Conservation (phyloP, 225 moss, liverwort and hornwort species). For the Marchantia paleacea region DNA sequence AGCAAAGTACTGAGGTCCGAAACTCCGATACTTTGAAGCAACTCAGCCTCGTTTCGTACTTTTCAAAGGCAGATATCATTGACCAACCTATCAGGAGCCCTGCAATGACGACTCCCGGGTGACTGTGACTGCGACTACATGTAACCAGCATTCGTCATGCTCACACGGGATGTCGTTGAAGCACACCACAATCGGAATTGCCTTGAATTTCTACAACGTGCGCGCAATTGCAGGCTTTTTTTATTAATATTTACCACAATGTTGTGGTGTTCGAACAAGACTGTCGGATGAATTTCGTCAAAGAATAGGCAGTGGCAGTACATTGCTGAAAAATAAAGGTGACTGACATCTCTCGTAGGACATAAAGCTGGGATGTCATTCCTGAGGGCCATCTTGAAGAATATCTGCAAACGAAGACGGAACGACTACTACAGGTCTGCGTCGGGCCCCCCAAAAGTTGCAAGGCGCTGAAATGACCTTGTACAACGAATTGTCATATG, state of each 20-base stretch:
- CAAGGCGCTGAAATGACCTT: not conserved
- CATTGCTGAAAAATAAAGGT: not conserved
- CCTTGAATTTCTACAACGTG: not conserved
- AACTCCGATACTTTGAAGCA: not conserved
- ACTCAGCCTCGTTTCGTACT: not conserved
- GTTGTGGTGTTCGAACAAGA: constrained; percentile 16
- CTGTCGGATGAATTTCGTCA: constrained; percentile 2
- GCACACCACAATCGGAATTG: not conserved
- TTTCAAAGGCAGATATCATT: not conserved
- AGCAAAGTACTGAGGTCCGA: not conserved
- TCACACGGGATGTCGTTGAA: not conserved
- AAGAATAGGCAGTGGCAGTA: constrained; percentile 1
- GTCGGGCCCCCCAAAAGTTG: not conserved
- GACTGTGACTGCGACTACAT: not conserved
- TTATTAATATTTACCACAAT: constrained; percentile 22
- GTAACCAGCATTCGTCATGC: not conserved
- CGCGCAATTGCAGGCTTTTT: not conserved
- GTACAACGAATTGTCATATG: not conserved
- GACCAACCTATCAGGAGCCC: not conserved
- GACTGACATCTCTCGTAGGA: not conserved
- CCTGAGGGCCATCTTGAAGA: not conserved
- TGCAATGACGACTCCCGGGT: not conserved
- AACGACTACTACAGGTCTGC: not conserved
- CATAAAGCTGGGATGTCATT: not conserved
- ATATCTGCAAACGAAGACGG: not conserved